These are phyloP conservation scores for Ceratocystis harringtonii DNA, from an alignment of 2,329 filamentous ascomycete genomes.

Conservation along the genomic window DNA sequence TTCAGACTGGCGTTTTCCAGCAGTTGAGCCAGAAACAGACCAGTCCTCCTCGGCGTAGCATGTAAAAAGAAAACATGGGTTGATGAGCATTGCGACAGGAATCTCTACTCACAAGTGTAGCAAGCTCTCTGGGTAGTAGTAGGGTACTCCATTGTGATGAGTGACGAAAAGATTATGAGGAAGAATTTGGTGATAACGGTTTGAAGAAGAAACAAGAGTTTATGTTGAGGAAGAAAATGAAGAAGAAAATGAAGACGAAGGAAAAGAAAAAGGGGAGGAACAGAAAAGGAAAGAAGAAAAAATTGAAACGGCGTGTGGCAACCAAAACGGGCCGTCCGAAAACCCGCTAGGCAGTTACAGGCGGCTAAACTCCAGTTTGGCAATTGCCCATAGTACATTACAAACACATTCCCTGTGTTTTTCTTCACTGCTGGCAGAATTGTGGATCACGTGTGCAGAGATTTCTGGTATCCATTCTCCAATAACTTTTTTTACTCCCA, in stretches of 20 bases:
- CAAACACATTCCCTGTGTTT: neutral
- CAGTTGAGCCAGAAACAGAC: neutral
- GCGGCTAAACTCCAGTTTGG: constrained; percentile 7
- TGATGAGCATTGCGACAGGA: constrained; percentile 14
- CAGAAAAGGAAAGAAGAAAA: constrained; percentile 6
- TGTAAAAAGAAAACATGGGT: neutral
- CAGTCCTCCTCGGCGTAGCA: neutral
- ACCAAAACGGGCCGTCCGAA: constrained; percentile 9
- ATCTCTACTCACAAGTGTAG: constrained; percentile 34
- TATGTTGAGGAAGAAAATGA: constrained; percentile 4
- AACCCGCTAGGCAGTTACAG: constrained; percentile 5
- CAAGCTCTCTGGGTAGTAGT: constrained; percentile 30
- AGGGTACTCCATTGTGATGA: constrained; percentile 30
- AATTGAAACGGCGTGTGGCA: constrained; percentile 15
- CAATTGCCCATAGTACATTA: neutral
- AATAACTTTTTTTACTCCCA: neutral
- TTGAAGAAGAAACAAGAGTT: constrained; percentile 8
- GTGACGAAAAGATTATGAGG: neutral
- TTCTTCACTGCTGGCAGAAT: constrained; percentile 7
- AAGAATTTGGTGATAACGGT: neutral
- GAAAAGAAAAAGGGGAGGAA: constrained; percentile 4
- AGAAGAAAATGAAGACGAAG: constrained; percentile 4
- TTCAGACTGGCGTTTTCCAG: neutral
- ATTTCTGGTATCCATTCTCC: constrained; percentile 8
- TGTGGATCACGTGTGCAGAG: constrained; percentile 16